Conservation (phyloP, 306 rosid species). For the Gillenia trifoliata region DNA sequence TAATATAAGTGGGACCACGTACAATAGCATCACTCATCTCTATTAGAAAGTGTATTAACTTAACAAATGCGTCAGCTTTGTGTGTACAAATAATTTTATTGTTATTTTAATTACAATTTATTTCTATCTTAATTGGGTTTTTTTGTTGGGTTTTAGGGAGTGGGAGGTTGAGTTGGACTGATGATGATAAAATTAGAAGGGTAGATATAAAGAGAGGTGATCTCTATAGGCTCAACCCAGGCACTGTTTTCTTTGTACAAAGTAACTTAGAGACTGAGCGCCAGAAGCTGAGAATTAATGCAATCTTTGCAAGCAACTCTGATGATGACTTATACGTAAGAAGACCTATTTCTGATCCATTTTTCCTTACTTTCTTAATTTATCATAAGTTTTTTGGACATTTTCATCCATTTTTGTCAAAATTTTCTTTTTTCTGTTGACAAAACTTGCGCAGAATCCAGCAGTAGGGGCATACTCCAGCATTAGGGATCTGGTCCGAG, state of each 20-base stretch:
- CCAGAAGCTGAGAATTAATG: conserved; percentile 59
- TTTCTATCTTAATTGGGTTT: not conserved
- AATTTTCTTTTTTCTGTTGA: not conserved
- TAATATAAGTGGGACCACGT: too few species aligned
- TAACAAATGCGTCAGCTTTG: too few species aligned
- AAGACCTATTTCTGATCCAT: not conserved
- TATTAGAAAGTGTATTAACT: not conserved
- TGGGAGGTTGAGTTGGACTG: conserved; percentile 56
- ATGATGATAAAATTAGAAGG: conserved; percentile 27
- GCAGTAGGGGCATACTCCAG: conserved; percentile 71
- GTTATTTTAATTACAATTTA: not conserved
- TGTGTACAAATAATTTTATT: too few species aligned
- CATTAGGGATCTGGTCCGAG: conserved; percentile 48
- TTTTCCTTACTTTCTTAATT: not conserved
- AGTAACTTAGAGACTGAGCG: conserved; percentile 55
- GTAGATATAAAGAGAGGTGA: conserved; percentile 57
- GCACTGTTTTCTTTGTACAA: conserved; percentile 59
- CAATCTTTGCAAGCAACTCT: conserved; percentile 50
- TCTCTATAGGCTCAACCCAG: conserved; percentile 50
- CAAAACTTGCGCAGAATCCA: conserved; percentile 43
- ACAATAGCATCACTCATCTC: not conserved
- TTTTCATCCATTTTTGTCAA: not conserved
- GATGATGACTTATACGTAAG: conserved; percentile 49
- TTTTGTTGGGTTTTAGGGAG: conserved; percentile 40
- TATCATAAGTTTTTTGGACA: not conserved